These are phyloP conservation scores for Chenopodium formosanum DNA, from an alignment of 148 eudicot species.

Conservation along the genomic window DNA sequence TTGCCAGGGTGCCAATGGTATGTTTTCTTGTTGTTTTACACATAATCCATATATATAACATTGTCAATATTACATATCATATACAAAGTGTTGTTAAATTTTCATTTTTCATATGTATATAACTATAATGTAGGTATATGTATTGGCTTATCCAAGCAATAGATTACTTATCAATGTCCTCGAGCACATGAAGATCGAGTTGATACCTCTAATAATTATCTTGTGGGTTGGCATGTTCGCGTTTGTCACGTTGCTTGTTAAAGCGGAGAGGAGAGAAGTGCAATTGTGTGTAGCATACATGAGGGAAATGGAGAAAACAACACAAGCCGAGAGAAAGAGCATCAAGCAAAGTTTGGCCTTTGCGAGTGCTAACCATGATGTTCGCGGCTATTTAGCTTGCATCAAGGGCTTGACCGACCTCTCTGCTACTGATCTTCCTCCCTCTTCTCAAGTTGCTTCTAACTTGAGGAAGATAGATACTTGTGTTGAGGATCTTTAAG, in stretches of 20 bases:
- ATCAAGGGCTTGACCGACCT: constrained; percentile 50
- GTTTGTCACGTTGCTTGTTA: constrained; percentile 31
- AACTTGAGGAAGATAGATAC: constrained; percentile 46
- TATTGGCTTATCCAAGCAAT: constrained; percentile 37
- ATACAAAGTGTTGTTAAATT: no score
- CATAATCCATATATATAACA: not conserved
- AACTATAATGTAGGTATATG: constrained; percentile 42
- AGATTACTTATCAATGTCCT: constrained; percentile 27
- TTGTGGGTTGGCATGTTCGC: constrained; percentile 21
- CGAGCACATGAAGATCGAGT: constrained; percentile 23
- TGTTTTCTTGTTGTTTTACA: not conserved
- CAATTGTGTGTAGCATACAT: constrained; percentile 45
- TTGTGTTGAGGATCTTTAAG: constrained; percentile 55
- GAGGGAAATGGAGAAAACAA: constrained; percentile 63
- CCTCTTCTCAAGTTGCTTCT: constrained; percentile 44
- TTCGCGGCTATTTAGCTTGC: constrained; percentile 63
- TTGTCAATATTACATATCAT: no score
- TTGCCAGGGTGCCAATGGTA: constrained; percentile 45
- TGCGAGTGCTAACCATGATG: constrained; percentile 74
- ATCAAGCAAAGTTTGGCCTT: constrained; percentile 61
- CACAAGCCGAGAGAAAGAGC: constrained; percentile 62
- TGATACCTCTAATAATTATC: constrained; percentile 29
- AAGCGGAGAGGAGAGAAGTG: constrained; percentile 41
- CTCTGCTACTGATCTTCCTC: constrained; percentile 32
- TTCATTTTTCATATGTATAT: not conserved